These are phyloP conservation scores for Flaveria brownii DNA, from an alignment of 129 eudicot genomes.

Conservation along the genomic window DNA sequence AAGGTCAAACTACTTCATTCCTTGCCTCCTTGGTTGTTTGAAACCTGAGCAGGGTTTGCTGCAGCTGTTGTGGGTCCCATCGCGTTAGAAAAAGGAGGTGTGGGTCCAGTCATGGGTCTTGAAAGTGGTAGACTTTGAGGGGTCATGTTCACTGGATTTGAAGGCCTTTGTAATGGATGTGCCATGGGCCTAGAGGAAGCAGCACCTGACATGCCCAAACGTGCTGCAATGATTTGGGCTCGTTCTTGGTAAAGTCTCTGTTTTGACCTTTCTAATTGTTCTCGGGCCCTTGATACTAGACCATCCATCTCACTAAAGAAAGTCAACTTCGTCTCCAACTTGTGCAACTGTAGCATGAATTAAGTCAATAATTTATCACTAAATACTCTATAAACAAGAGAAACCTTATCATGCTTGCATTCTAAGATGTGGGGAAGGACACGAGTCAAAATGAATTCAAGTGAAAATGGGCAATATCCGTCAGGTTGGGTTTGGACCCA, in stretches of 20 bases:
- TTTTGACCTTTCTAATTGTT: slow-evolving; percentile 85
- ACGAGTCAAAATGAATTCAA: background rate
- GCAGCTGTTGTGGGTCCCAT: slow-evolving; percentile 34
- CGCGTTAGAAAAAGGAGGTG: slow-evolving; percentile 40
- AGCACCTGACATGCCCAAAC: slow-evolving; percentile 63
- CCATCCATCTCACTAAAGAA: slow-evolving; percentile 84
- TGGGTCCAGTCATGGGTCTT: slow-evolving; percentile 58
- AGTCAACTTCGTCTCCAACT: slow-evolving; percentile 80
- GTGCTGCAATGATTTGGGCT: slow-evolving; percentile 75
- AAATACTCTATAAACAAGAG: background rate
- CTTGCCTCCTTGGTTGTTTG: slow-evolving; percentile 45
- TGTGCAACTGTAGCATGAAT: slow-evolving; percentile 58
- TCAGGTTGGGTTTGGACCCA: background rate
- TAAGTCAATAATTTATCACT: background rate
- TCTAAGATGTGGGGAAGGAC: background rate
- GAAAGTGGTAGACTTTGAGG: slow-evolving; percentile 71
- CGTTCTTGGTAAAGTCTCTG: slow-evolving; percentile 84
- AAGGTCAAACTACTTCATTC: slow-evolving; percentile 41
- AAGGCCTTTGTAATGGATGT: slow-evolving; percentile 57
- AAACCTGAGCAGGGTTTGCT: slow-evolving; percentile 49
- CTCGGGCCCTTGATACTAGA: slow-evolving; percentile 75
- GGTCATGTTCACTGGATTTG: slow-evolving; percentile 49
- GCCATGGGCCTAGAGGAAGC: slow-evolving; percentile 57
- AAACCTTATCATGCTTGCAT: background rate
- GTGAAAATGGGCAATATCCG: background rate